Percentiles rank a stretch among this genome's conserved stretches.
phyloP scores from a whole-genome alignment of 2,329 filamentous ascomycete species.

The Paecilomyces variotii region DNA sequence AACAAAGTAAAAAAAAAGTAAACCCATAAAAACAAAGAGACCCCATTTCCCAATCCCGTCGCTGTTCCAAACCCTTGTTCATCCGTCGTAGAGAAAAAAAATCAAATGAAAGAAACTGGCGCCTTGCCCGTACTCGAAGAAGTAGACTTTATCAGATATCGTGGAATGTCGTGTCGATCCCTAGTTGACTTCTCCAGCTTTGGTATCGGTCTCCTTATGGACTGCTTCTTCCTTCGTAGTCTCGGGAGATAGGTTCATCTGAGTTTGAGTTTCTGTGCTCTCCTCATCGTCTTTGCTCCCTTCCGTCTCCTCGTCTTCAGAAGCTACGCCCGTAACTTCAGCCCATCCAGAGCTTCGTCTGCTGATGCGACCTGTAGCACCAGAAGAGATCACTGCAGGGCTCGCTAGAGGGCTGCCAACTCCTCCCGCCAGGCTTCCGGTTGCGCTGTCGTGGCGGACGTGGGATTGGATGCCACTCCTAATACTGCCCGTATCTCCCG shows the following conservation, averaged over 20 bases:
- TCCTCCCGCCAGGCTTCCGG: slow-evolving; percentile 58
- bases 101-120: neutral
- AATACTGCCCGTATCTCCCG: slow-evolving; percentile 65
- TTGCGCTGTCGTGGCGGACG: slow-evolving; percentile 71
- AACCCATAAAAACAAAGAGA: neutral
- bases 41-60: neutral
- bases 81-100: neutral
- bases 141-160: neutral
- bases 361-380: slow-evolving; percentile 26
- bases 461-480: slow-evolving; percentile 72
- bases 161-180: neutral
- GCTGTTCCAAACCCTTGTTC: neutral
- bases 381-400: slow-evolving; percentile 33
- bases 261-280: slow-evolving; percentile 5
- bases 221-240: neutral
- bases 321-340: slow-evolving; percentile 33
- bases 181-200: neutral
- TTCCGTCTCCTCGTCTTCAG: slow-evolving; percentile 21
- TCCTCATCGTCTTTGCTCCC: slow-evolving; percentile 27
- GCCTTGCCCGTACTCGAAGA: neutral
- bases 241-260: neutral
- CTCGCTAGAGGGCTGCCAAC: slow-evolving; percentile 52
- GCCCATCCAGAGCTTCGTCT: slow-evolving; percentile 39
- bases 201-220: neutral
- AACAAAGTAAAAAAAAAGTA: neutral